Evolutionary conservation across 495 filamentous ascomycete genomes (phyloP).

Genomic region (Aspergillus nidulans): DNA sequence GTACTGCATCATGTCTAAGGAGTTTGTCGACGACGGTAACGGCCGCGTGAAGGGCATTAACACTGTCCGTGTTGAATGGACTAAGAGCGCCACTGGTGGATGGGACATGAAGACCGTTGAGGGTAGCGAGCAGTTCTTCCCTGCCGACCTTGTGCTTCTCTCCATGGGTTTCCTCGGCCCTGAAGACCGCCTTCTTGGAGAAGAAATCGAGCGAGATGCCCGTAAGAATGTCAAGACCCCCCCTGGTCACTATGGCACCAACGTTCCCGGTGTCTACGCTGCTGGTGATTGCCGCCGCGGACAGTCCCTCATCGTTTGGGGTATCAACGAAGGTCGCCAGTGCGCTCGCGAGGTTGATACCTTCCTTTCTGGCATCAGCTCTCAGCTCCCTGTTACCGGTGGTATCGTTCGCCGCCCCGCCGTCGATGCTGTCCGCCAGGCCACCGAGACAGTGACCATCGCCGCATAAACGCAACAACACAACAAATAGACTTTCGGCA

Average conservation of each 20-base stretch:
- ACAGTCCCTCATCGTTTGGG: constrained; percentile 98
- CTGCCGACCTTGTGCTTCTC: constrained; percentile 90
- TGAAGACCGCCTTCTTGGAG: constrained; percentile 82
- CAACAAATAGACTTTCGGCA: constrained; percentile 3
- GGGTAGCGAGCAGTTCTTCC: constrained; percentile 94
- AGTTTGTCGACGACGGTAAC: constrained; percentile 88
- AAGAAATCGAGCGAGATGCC: constrained; percentile 83
- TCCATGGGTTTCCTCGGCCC: constrained; percentile 99
- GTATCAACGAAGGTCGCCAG: constrained; percentile 97
- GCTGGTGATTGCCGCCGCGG: constrained; percentile 96
- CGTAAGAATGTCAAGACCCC: constrained; percentile 98
- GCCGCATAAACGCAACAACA: constrained; percentile 21
- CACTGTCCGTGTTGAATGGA: constrained; percentile 96
- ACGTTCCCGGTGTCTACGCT: constrained; percentile 84
- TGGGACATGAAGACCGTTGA: constrained; percentile 99
- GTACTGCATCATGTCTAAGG: constrained; percentile 98
- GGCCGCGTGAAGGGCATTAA: constrained; percentile 96
- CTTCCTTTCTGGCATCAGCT: constrained; percentile 72
- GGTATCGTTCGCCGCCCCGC: constrained; percentile 87
- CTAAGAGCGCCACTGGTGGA: constrained; percentile 79
- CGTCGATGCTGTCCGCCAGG: constrained; percentile 39
- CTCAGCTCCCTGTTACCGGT: constrained; percentile 84
- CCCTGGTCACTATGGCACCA: constrained; percentile 84
- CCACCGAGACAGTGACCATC: constrained; percentile 25
- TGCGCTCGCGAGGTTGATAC: constrained; percentile 91